Conservation (phyloP, 1,284 basidiomycete species). For the Mrakiaceae sp. region DNA sequence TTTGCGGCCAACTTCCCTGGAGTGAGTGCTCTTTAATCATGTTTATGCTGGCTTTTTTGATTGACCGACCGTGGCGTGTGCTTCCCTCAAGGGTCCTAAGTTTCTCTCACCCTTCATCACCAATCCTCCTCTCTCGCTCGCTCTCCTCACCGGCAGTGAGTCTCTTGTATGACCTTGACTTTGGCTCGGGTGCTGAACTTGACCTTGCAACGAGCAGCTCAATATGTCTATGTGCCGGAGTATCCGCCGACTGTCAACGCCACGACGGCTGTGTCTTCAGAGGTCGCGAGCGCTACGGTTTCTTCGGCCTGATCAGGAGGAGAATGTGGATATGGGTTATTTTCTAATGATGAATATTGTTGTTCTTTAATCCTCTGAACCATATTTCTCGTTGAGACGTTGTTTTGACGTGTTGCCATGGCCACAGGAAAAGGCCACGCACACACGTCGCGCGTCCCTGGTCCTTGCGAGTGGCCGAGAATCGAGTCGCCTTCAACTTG, state of each 20-base stretch:
- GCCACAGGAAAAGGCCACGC: no score
- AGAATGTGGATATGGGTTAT: no score
- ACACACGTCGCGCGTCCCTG: no score
- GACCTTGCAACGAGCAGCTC: not conserved
- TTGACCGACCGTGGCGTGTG: not conserved
- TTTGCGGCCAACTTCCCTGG: not conserved
- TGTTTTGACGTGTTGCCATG: no score
- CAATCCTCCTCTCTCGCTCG: conserved; percentile 3
- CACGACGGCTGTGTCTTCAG: no score
- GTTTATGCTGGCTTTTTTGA: not conserved
- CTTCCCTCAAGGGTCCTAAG: not conserved
- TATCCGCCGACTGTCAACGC: not conserved
- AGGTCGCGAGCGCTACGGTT: no score
- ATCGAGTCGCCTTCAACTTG: no score
- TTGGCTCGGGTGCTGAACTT: not conserved
- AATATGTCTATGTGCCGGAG: not conserved
- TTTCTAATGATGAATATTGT: no score
- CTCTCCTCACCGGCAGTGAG: not conserved
- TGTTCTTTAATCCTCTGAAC: no score
- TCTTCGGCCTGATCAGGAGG: no score
- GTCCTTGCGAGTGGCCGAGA: no score
- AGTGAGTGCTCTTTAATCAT: not conserved
- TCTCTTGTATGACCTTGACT: not conserved
- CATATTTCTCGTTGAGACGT: no score
- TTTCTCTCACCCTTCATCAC: conserved; percentile 6